Conservation (phyloP, 2,329 filamentous ascomycete genomes). For the Sporothrix pallida region DNA sequence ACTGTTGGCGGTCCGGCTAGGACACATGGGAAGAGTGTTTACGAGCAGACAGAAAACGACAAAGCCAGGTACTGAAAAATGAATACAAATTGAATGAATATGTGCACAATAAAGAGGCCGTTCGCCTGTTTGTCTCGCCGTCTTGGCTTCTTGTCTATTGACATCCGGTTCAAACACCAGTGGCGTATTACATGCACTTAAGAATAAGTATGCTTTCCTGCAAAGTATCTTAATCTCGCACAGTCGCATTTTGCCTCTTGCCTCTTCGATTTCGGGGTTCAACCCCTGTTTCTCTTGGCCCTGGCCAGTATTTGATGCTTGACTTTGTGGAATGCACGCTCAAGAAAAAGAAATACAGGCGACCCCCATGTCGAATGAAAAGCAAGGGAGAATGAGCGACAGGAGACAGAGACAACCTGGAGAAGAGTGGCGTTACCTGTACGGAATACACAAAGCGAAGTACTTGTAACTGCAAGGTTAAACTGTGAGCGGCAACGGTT, state of each 20-base stretch:
- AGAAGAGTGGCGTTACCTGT: too few relatives aligned
- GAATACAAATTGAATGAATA: not conserved
- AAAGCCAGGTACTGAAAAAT: not conserved
- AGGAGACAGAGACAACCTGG: not conserved
- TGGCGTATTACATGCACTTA: slow-evolving; percentile 4
- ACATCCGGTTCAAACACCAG: slow-evolving; percentile 13
- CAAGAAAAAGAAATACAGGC: not conserved
- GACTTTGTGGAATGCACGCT: too few relatives aligned
- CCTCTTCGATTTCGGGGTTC: too few relatives aligned
- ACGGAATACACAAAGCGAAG: too few relatives aligned
- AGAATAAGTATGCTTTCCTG: not conserved
- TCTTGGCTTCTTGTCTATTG: not conserved
- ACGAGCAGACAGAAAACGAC: not conserved
- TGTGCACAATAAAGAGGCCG: not conserved
- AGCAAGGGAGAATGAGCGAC: not conserved
- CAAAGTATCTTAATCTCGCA: not conserved
- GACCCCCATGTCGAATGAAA: not conserved
- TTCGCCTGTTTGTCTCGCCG: not conserved
- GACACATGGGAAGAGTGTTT: slow-evolving; percentile 7
- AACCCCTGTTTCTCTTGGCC: too few relatives aligned
- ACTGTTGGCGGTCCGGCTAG: not conserved
- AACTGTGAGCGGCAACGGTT: slow-evolving; percentile 15
- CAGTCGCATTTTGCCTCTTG: slow-evolving; percentile 12
- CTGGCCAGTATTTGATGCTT: too few relatives aligned
- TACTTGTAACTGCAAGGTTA: not conserved